Evolutionary conservation across 495 filamentous ascomycete genomes (phyloP).

Genomic region (Penicillium nucicola): DNA sequence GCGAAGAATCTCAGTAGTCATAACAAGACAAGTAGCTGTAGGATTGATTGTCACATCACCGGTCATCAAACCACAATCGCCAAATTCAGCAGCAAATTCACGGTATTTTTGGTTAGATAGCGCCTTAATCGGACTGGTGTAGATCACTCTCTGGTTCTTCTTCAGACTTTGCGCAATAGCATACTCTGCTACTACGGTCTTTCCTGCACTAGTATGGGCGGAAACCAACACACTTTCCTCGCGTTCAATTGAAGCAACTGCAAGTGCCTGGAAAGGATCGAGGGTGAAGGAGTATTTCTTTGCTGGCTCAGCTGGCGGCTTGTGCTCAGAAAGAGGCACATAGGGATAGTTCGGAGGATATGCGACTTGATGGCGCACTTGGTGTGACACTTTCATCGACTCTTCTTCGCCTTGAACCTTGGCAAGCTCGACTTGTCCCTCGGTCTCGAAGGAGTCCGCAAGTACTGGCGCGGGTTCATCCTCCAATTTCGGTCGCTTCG

Average conservation of each 20-base stretch:
- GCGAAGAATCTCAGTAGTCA: constrained; percentile 98
- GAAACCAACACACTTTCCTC: constrained; percentile 96
- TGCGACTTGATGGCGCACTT: constrained; percentile 97
- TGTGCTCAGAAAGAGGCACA: constrained; percentile 86
- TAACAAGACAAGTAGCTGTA: constrained; percentile 94
- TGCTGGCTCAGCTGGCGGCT: constrained; percentile 78
- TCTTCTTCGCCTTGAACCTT: constrained; percentile 79
- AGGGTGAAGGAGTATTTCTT: constrained; percentile 82
- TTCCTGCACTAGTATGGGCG: constrained; percentile 95
- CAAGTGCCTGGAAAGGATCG: constrained; percentile 94
- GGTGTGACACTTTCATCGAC: constrained; percentile 88
- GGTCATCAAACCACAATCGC: constrained; percentile 97
- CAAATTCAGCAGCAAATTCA: constrained; percentile 93
- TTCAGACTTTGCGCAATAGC: constrained; percentile 97
- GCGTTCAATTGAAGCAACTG: constrained; percentile 89
- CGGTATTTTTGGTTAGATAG: constrained; percentile 98
- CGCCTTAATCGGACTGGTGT: constrained; percentile 98
- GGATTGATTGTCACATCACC: constrained; percentile 99
- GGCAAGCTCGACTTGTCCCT: constrained; percentile 65
- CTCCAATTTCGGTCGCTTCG: constrained; percentile 75
- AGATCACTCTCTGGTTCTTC: constrained; percentile 96
- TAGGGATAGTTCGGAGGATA: constrained; percentile 92
- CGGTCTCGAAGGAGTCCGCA: constrained; percentile 94
- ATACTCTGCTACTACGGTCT: constrained; percentile 97
- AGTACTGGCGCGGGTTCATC: constrained; percentile 76